Conservation (phyloP, 768 basidiomycete genomes). For the Mycena albidolilacea region DNA sequence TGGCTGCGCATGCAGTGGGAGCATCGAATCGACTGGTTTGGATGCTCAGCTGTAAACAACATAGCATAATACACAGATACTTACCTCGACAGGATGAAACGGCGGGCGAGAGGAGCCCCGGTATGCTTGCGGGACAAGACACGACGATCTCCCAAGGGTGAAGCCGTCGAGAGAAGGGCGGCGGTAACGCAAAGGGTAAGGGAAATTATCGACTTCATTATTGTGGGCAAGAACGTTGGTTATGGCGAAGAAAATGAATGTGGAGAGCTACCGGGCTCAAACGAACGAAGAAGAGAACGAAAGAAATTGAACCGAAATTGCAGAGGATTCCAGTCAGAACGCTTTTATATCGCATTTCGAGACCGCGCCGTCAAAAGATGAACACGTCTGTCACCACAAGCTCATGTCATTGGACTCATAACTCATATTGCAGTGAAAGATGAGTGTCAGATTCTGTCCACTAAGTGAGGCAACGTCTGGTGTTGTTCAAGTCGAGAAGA, state of each 20-base stretch:
- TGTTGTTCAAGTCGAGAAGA: no score
- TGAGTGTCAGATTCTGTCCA: slow-evolving; percentile 8
- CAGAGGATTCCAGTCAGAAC: background rate
- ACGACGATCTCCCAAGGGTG: slow-evolving; percentile 55
- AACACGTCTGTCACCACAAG: slow-evolving; percentile 12
- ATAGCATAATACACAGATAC: background rate
- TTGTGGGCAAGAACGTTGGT: slow-evolving; percentile 34
- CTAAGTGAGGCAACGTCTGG: background rate
- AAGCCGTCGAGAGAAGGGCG: slow-evolving; percentile 47
- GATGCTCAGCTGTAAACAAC: background rate
- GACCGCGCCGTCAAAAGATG: slow-evolving; percentile 15
- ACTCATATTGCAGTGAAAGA: background rate
- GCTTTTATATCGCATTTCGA: slow-evolving; percentile 30
- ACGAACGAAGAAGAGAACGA: slow-evolving; percentile 43
- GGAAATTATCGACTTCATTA: slow-evolving; percentile 47
- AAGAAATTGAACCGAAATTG: slow-evolving; percentile 26
- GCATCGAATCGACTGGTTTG: slow-evolving; percentile 48
- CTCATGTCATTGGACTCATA: slow-evolving; percentile 24
- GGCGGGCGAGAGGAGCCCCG: slow-evolving; percentile 47
- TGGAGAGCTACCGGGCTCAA: slow-evolving; percentile 53
- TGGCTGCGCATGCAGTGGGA: slow-evolving; percentile 52
- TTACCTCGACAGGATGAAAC: slow-evolving; percentile 53
- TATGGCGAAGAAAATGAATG: slow-evolving; percentile 42
- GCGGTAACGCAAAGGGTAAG: slow-evolving; percentile 47
- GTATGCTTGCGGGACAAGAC: slow-evolving; percentile 50